These are phyloP conservation scores for Trametes villosa DNA, from an alignment of 768 basidiomycete genomes.

Conservation along the genomic window DNA sequence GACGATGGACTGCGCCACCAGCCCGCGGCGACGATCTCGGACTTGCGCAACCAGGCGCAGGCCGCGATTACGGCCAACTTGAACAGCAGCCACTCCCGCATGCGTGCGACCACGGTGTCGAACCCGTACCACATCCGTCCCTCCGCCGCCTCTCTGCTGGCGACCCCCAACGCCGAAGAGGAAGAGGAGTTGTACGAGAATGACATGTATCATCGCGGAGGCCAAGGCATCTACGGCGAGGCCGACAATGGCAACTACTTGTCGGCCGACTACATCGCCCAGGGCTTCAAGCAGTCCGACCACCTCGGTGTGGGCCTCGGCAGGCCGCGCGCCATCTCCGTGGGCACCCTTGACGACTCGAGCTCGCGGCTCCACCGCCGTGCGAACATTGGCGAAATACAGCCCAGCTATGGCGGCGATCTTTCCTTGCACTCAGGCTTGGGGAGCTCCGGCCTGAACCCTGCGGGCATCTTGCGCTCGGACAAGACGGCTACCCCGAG, in stretches of 20 bases:
- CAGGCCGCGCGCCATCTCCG: slow-evolving; percentile 84
- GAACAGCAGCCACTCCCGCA: slow-evolving; percentile 70
- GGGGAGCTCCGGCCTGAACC: slow-evolving; percentile 30
- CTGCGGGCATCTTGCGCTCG: slow-evolving; percentile 58
- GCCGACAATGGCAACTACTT: slow-evolving; percentile 56
- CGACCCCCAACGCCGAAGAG: slow-evolving; percentile 65
- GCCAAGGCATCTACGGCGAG: slow-evolving; percentile 66
- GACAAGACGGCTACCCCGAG: slow-evolving; percentile 57
- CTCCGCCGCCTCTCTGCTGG: slow-evolving; percentile 62
- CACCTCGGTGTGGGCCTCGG: slow-evolving; percentile 55
- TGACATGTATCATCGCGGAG: slow-evolving; percentile 49
- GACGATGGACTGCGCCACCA: slow-evolving; percentile 78
- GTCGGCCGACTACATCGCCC: slow-evolving; percentile 64
- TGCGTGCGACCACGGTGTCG: slow-evolving; percentile 91
- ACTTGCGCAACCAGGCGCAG: slow-evolving; percentile 88
- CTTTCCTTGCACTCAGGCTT: slow-evolving; percentile 44
- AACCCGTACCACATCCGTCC: slow-evolving; percentile 83
- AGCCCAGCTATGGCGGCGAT: slow-evolving; percentile 59
- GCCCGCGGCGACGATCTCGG: slow-evolving; percentile 87
- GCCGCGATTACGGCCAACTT: slow-evolving; percentile 87
- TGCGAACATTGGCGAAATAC: slow-evolving; percentile 58
- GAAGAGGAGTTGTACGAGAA: slow-evolving; percentile 80
- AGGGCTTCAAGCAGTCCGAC: slow-evolving; percentile 75
- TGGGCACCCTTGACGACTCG: slow-evolving; percentile 86
- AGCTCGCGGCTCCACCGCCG: slow-evolving; percentile 71